Base-by-base conservation (phyloP, 495 filamentous ascomycete genomes). In the Pseudoneurospora amorphoporcata region DNA sequence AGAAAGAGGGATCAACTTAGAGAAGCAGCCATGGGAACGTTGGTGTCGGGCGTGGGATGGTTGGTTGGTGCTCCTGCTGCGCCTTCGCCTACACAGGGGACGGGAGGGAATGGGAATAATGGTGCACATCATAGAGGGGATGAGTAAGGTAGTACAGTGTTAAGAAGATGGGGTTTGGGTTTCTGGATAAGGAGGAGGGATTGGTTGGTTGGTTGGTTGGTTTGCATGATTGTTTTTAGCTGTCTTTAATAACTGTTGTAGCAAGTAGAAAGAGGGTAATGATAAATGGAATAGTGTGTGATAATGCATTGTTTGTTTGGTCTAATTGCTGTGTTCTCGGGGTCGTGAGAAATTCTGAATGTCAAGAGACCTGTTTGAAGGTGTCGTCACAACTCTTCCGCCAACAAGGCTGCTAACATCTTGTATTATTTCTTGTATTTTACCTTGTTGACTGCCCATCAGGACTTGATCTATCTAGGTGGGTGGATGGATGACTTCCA, bases 21-120 rank as follows among this genome's bases (percentile, higher is more conserved):
- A 84, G 84, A 94, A 87, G 91, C 89, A 85, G 80, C 94, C 79
- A 75, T 92, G 84, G 77, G 93, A 79, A 84, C 84, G 16, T 81
- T 97, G 75, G 93, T 91, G 2, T 92, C 90, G 76, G 93, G 93
- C 3, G 88, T 97, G 76, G 93, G 93, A 3, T 97, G 93, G 93
- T 85, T 97, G 43, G 86, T 97, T 73, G 91, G 91, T 73, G 91
- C 91, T 16, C 90, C 89, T 73, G 85, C 88, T n/a, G 82, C 86
- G 79, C 69, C 39, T 6, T 23, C 5, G 7, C 53, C 5, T 1
- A 2, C 12, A 16, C 38, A 32, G 65, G 72, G 14, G 23, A 23
- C 23, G 23, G 23, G 23, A 43, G 70, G 39, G 58, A 75, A 40
- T 72, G 74, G 53, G 5, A 32, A 58, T 32, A 32, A 32, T 3